phyloP scores from a whole-genome alignment of 495 filamentous ascomycete species.

The Elaphomyces granulatus region DNA sequence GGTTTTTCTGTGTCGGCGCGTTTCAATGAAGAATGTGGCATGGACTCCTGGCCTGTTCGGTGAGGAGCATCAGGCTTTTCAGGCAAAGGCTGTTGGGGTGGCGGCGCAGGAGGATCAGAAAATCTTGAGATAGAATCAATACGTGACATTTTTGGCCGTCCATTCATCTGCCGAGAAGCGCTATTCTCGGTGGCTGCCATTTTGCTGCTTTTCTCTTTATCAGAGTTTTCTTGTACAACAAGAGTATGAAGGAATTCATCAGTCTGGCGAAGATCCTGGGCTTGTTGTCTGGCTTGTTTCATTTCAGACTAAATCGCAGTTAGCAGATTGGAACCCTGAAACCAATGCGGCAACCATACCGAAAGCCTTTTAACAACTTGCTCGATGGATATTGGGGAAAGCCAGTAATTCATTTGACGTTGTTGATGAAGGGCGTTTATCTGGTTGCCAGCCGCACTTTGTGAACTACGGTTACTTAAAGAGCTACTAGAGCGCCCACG shows the following conservation, averaged over 20 bases:
- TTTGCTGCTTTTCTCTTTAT: constrained; percentile 45
- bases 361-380: constrained; percentile 88
- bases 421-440: constrained; percentile 47
- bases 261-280: constrained; percentile 67
- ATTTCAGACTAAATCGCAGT: constrained; percentile 93
- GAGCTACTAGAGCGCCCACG: constrained; percentile 63
- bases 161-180: constrained; percentile 28
- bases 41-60: constrained; percentile 27
- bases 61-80: constrained; percentile 68
- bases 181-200: constrained; percentile 23
- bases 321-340: too few species aligned
- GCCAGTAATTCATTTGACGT: constrained; percentile 63
- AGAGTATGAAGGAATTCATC: constrained; percentile 65
- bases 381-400: constrained; percentile 80
- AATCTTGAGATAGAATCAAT: constrained; percentile 47
- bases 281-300: constrained; percentile 73
- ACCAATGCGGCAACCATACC: too few species aligned
- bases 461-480: constrained; percentile 39
- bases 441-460: constrained; percentile 42
- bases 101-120: constrained; percentile 80
- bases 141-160: constrained; percentile 40
- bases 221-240: constrained; percentile 49
- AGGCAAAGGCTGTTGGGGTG: constrained; percentile 79
- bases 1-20: constrained; percentile 62
- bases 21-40: constrained; percentile 47